Percentiles rank a stretch among this genome's conserved stretches.
These are phyloP conservation scores for Alternaria ventricosa DNA, from an alignment of 2,329 filamentous ascomycete species.

Conservation along the genomic window DNA sequence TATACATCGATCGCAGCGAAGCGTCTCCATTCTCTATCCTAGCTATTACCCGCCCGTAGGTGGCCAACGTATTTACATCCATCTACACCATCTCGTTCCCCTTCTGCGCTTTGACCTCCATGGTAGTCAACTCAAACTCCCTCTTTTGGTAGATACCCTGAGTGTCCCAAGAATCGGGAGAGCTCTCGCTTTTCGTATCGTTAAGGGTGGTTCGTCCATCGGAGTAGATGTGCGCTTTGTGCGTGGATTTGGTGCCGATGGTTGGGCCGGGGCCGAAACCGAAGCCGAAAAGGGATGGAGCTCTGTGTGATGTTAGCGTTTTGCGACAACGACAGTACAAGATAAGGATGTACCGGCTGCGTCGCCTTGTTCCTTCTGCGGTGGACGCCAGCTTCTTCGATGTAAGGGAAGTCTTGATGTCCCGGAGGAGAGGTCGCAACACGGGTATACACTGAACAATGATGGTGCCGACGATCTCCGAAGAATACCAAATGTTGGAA, in stretches of 20 bases:
- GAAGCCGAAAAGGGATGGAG: conserved; percentile 11
- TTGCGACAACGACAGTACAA: neutral
- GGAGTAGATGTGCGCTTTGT: conserved; percentile 31
- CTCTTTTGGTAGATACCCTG: conserved; percentile 34
- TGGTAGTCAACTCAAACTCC: conserved; percentile 32
- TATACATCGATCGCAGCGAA: conserved; percentile 1
- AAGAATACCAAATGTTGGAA: conserved; percentile 59
- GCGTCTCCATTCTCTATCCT: conserved; percentile 5
- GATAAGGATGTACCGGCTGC: conserved; percentile 21
- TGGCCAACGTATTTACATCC: neutral
- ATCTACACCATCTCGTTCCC: conserved; percentile 6
- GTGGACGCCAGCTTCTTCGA: conserved; percentile 40
- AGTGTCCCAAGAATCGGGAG: conserved; percentile 30
- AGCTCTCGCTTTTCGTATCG: conserved; percentile 19
- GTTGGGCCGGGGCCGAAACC: conserved; percentile 13
- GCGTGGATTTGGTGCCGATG: conserved; percentile 16
- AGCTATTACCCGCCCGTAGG: neutral
- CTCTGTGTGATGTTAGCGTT: neutral
- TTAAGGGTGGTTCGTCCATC: conserved; percentile 22
- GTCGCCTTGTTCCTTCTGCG: conserved; percentile 10
- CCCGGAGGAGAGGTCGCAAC: conserved; percentile 56
- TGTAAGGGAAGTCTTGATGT: conserved; percentile 50
- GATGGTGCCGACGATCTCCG: conserved; percentile 61
- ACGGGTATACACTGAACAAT: conserved; percentile 63
- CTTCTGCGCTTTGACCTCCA: conserved; percentile 19